Evolutionary conservation across 441 rosid genomes (phyloP).

Genomic region (Arabidopsis hybrid): DNA sequence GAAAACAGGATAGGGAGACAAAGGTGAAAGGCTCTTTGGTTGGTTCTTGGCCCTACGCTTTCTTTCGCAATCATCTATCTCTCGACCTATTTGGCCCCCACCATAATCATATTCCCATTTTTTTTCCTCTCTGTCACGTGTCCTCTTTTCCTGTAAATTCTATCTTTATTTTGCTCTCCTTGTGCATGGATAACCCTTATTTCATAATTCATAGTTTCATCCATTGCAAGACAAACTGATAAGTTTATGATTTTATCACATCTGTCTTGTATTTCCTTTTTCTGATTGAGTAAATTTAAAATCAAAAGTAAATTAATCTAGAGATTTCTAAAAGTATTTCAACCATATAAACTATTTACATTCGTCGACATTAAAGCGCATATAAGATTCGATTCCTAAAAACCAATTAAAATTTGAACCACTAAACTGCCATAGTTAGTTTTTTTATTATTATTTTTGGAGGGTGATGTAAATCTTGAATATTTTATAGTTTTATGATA

Average conservation of each 20-base stretch:
- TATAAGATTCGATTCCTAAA: background rate
- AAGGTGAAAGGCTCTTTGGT: conserved; percentile 31
- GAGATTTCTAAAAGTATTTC: background rate
- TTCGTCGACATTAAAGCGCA: background rate
- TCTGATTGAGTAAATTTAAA: background rate
- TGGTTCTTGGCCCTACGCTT: conserved; percentile 39
- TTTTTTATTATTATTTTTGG: background rate
- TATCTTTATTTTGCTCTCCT: background rate
- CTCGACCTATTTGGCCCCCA: conserved; percentile 11
- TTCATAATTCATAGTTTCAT: background rate
- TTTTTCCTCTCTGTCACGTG: conserved; percentile 32
- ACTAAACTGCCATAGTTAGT: background rate
- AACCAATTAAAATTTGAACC: background rate
- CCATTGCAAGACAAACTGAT: conserved; percentile 1
- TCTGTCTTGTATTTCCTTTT: background rate
- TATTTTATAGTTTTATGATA: background rate
- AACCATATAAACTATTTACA: background rate
- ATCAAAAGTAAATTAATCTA: background rate
- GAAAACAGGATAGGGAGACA: conserved; percentile 39
- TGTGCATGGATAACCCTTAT: background rate
- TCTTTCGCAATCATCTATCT: conserved; percentile 35
- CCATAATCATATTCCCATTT: conserved; percentile 25
- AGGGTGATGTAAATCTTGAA: background rate
- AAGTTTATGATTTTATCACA: background rate
- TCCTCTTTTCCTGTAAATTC: conserved; percentile 21